A percentile compares a stretch with the other conserved stretches of the same genome.
These are phyloP conservation scores for Penicillium desertorum DNA, from an alignment of 495 filamentous ascomycete genomes.

Conservation along the genomic window DNA sequence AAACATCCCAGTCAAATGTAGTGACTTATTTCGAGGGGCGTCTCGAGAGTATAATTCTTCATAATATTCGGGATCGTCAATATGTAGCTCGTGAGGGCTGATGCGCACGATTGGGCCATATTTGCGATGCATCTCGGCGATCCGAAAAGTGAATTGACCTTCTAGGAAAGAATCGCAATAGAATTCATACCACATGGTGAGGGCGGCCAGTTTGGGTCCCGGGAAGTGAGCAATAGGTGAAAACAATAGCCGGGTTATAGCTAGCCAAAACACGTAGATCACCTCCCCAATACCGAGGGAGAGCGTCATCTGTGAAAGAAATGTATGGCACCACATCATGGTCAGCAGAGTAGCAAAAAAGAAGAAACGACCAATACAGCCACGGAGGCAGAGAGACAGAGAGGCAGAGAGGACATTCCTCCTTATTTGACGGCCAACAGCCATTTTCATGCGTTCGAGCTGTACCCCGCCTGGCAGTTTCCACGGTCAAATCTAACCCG, in stretches of 20 bases:
- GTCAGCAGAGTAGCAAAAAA: background rate
- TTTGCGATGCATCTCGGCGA: constrained; percentile 46
- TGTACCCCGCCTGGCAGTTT: too few relatives aligned
- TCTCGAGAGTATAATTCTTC: constrained; percentile 46
- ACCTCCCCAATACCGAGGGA: constrained; percentile 1
- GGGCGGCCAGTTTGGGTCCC: constrained; percentile 47
- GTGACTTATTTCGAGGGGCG: constrained; percentile 32
- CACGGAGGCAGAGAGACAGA: too few relatives aligned
- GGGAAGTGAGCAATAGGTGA: constrained; percentile 48
- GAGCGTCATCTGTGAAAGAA: background rate
- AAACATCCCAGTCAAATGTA: constrained; percentile 31
- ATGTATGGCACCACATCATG: constrained; percentile 16
- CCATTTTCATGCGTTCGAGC: too few relatives aligned
- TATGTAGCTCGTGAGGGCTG: constrained; percentile 55
- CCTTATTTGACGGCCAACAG: too few relatives aligned
- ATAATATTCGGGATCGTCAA: constrained; percentile 54
- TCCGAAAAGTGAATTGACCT: constrained; percentile 41
- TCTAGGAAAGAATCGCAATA: constrained; percentile 43
- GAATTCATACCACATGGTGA: constrained; percentile 49
- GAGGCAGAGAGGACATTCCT: too few relatives aligned
- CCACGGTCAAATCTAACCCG: too few relatives aligned
- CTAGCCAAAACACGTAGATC: constrained; percentile 8
- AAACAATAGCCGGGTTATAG: constrained; percentile 39
- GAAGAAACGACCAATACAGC: too few relatives aligned
- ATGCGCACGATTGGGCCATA: constrained; percentile 60